Evolutionary conservation across 371 early-diverging fungal species (phyloP).

Genomic region (Zopfochytrium polystomum): DNA sequence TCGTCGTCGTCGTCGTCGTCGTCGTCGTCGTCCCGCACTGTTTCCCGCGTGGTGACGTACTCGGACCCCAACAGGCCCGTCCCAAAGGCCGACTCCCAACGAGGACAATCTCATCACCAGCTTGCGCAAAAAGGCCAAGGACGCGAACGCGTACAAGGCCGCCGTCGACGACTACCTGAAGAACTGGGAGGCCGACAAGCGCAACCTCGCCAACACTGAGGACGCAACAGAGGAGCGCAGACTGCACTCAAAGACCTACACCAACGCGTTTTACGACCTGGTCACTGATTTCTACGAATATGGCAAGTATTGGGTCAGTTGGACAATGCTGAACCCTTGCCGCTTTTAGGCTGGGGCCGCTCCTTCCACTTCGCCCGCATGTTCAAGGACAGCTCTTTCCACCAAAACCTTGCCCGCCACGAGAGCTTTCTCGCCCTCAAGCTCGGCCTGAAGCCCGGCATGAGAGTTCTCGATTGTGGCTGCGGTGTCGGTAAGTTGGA

Average conservation of each 20-base stretch:
- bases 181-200: constrained; percentile 44
- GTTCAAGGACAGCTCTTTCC: constrained; percentile 72
- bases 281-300: constrained; percentile 52
- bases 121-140: constrained; percentile 40
- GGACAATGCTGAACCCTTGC: background rate
- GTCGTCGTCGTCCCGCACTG: background rate
- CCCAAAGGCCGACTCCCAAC: constrained; percentile 26
- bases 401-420: constrained; percentile 81
- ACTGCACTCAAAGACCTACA: constrained; percentile 32
- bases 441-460: constrained; percentile 63
- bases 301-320: constrained; percentile 34
- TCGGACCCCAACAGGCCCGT: background rate
- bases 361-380: constrained; percentile 90
- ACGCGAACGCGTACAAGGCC: constrained; percentile 35
- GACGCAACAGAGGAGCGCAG: constrained; percentile 37
- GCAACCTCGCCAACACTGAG: constrained; percentile 35
- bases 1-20: constrained; percentile 1
- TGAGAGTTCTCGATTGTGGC: constrained; percentile 75
- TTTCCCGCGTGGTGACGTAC: background rate
- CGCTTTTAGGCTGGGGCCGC: constrained; percentile 72
- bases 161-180: constrained; percentile 44
- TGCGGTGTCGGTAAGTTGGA: constrained; percentile 83
- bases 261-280: constrained; percentile 49
- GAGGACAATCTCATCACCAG: constrained; percentile 35
- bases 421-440: constrained; percentile 82